Evolutionary conservation across 345 rosid genomes (phyloP).

Genomic region (Syzygium aromaticum): DNA sequence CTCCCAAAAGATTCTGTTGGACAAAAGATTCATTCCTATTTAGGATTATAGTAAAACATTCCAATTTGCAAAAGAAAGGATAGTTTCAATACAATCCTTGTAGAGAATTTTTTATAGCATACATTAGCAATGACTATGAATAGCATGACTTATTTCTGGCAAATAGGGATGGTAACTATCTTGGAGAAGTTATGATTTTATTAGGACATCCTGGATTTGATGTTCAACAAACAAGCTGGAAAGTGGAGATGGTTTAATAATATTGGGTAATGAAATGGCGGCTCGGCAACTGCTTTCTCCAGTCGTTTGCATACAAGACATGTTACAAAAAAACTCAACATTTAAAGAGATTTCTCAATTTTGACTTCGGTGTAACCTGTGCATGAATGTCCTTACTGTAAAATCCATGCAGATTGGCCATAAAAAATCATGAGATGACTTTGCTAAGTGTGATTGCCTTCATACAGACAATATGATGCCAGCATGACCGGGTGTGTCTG

Average conservation of each 20-base stretch:
- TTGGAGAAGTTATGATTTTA: background rate
- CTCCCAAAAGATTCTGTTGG: constrained; percentile 77
- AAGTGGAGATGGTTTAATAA: background rate
- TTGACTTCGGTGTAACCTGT: background rate
- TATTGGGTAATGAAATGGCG: background rate
- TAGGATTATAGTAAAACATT: background rate
- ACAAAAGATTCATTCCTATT: background rate
- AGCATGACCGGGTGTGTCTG: background rate
- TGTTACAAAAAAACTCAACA: background rate
- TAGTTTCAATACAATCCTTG: background rate
- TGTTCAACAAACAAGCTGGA: background rate
- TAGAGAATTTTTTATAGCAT: background rate
- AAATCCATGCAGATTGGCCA: background rate
- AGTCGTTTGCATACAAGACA: background rate
- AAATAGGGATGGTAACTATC: background rate
- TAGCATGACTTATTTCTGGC: background rate
- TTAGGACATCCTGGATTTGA: background rate
- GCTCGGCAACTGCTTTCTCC: background rate
- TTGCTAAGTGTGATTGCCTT: background rate
- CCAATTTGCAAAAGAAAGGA: background rate
- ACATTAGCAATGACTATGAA: background rate
- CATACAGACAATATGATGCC: background rate
- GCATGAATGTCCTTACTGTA: background rate
- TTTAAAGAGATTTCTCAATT: background rate
- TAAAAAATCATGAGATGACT: background rate